Conservation (phyloP, 2,329 filamentous ascomycete genomes). For the Westerdykella ornata region DNA sequence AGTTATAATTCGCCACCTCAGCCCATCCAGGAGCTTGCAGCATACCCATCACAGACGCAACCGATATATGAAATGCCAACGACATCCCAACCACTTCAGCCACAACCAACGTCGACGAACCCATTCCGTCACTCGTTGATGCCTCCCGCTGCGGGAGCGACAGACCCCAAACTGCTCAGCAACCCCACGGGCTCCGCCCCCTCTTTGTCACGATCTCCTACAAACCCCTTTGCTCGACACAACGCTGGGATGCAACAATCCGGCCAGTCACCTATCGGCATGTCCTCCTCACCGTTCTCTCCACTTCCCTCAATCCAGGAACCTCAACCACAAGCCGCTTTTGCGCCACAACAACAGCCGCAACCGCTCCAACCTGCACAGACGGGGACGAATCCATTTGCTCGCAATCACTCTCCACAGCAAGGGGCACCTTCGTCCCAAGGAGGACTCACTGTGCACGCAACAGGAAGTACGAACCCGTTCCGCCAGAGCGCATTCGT, state of each 20-base stretch:
- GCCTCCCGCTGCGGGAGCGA: slow-evolving; percentile 20
- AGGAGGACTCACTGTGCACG: slow-evolving; percentile 55
- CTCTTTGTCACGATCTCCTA: slow-evolving; percentile 58
- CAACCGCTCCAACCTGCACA: slow-evolving; percentile 49
- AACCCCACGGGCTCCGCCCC: slow-evolving; percentile 35
- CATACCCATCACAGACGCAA: slow-evolving; percentile 34
- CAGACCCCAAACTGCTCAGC: slow-evolving; percentile 26
- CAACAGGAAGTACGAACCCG: slow-evolving; percentile 86
- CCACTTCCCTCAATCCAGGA: slow-evolving; percentile 21
- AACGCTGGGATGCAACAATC: slow-evolving; percentile 25
- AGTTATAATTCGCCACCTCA: slow-evolving; percentile 40
- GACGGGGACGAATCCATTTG: slow-evolving; percentile 69
- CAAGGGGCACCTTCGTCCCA: slow-evolving; percentile 24
- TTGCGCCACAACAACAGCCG: slow-evolving; percentile 31
- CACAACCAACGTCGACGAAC: slow-evolving; percentile 62
- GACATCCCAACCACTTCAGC: slow-evolving; percentile 41
- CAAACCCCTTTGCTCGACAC: slow-evolving; percentile 78
- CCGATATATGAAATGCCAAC: slow-evolving; percentile 16
- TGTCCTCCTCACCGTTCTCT: slow-evolving; percentile 23
- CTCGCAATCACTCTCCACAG: slow-evolving; percentile 46
- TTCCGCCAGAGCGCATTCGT: slow-evolving; percentile 89
- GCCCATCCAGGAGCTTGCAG: slow-evolving; percentile 7
- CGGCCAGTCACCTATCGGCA: slow-evolving; percentile 19
- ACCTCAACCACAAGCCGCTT: slow-evolving; percentile 15
- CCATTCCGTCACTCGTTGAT: slow-evolving; percentile 92